These are phyloP conservation scores for Chrysopogon serrulatus DNA, from an alignment of 176 grass and related monocot genomes.

Conservation along the genomic window DNA sequence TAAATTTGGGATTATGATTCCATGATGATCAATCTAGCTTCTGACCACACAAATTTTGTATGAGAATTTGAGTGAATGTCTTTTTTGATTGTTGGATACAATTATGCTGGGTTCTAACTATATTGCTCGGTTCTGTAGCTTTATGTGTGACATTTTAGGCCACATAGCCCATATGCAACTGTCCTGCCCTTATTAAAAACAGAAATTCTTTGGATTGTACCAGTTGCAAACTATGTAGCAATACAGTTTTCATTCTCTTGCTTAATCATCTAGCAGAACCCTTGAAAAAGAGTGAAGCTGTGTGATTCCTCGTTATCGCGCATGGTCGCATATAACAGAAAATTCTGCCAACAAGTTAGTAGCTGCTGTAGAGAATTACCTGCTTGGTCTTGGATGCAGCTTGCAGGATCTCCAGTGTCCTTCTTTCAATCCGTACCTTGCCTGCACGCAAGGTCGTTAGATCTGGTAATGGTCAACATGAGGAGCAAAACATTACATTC, in stretches of 20 bases:
- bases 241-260: not conserved
- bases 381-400: constrained; percentile 52
- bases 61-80: not conserved
- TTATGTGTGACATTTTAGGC: not conserved
- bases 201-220: not conserved
- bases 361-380: constrained; percentile 20
- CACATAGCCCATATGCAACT: not conserved
- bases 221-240: not conserved
- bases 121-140: not conserved
- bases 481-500: too few species aligned
- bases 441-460: too few species aligned
- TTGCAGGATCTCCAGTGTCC: constrained; percentile 54
- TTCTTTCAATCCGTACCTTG: constrained; percentile 57
- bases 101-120: not conserved
- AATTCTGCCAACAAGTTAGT: not conserved
- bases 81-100: not conserved
- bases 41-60: not conserved
- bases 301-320: not conserved
- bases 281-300: not conserved
- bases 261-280: not conserved
- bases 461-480: too few species aligned
- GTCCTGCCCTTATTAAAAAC: not conserved
- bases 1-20: not conserved
- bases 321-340: not conserved
- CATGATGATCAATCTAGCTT: not conserved